phyloP scores from a whole-genome alignment of 208 protist species.

The Leishmania gerbilli region DNA sequence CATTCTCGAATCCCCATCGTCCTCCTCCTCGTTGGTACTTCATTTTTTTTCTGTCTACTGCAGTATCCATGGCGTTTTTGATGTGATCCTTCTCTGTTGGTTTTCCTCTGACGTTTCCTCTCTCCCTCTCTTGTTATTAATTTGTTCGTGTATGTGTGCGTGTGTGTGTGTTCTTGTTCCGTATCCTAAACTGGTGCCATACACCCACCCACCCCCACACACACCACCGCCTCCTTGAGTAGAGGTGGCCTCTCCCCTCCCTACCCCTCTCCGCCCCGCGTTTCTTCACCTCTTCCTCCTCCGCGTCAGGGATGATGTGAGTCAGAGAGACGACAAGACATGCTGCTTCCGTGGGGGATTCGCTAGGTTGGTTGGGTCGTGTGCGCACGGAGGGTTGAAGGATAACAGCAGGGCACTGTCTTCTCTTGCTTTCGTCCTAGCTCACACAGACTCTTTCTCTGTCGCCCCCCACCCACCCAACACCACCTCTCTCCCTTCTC shows the following conservation, averaged over 20 bases:
- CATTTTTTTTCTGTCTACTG: not conserved
- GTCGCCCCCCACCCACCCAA: not conserved
- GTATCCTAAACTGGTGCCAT: not conserved
- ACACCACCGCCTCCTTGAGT: not conserved
- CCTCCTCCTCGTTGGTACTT: not conserved
- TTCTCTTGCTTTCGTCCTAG: not conserved
- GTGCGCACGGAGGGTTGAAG: not conserved
- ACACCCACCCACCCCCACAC: not conserved
- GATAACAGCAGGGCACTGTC: not conserved
- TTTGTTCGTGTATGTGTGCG: conserved; percentile 5
- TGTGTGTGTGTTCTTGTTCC: not conserved
- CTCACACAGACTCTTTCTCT: not conserved
- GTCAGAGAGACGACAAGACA: not conserved
- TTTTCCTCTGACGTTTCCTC: not conserved
- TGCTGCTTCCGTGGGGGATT: not conserved
- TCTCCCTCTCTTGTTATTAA: not conserved
- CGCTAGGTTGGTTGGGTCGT: not conserved
- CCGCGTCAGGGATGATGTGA: not conserved
- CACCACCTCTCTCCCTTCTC: not conserved
- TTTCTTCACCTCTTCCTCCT: not conserved
- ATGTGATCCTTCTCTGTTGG: not conserved
- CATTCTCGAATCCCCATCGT: not conserved
- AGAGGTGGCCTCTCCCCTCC: not conserved
- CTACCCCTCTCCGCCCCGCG: not conserved
- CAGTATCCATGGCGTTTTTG: not conserved